Evolutionary conservation across 2,329 filamentous ascomycete species (phyloP), one percentile per base, ranked within the genome.

Genomic region (Botrytis fragariae): DNA sequence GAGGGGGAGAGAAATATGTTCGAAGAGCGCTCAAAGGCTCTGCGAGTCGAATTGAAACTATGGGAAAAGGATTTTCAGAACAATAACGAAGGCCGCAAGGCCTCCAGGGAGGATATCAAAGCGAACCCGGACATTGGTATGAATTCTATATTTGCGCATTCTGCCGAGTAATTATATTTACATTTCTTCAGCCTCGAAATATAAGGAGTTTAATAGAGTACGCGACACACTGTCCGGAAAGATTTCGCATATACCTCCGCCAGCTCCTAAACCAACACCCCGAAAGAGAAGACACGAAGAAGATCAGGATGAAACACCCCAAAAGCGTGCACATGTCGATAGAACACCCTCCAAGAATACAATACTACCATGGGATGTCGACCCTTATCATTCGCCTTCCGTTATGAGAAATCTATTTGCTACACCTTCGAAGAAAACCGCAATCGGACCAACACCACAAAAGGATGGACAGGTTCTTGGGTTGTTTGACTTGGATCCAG

Each of bases 401-500:
- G 83, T 86, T 61, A 84, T 86, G 54, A 85, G 89, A 44, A 89
- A 86, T 73, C 83, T 91, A 9, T 91, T 91, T 79, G 70, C 70
- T 45, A 89, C 88, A 73, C 88, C 89, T 1, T 82, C 82, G 0
- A 84, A 86, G 18, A 88, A 88, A 3, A 89, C 88, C 8, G 87
- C 86, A 0, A 87, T 96, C 74, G 92, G 92, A 3, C 93, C 93
- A 1, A 96, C 93, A 20, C 93, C 93, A 4, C 93, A 95, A 79
- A 89, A 90, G 75, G 92, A 95, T 80, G 93, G 93, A 42, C 88
- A 89, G 32, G 90, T 94, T 1, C 85, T 96, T 3, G 92, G 93
- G 7, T 83, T 96, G 29, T 96, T 96, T 80, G 93, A 95, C 79
- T 83, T 94, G 12, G 83, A 85, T 39, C 85, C 87, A 73, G 84